Conservation (phyloP, 768 basidiomycete genomes). For the Filobasidium floriforme region DNA sequence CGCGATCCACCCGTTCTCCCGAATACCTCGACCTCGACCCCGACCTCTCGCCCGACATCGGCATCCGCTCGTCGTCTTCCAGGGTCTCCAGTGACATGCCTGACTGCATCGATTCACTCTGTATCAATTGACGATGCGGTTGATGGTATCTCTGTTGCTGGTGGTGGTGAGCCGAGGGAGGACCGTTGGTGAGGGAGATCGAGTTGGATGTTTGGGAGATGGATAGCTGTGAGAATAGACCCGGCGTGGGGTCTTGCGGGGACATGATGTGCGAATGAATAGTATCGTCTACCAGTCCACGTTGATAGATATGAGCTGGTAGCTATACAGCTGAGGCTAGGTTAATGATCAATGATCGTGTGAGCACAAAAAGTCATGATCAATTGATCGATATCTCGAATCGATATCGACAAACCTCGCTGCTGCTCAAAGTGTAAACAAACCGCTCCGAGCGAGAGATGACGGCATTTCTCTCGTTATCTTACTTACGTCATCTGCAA, state of each 20-base stretch:
- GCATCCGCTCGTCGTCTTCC: too few species aligned
- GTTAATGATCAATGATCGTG: too few species aligned
- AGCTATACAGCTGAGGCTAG: too few species aligned
- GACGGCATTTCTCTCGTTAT: neutral
- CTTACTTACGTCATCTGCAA: neutral
- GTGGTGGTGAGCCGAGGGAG: neutral
- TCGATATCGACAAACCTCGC: neutral
- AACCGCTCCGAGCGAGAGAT: neutral
- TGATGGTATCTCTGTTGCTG: neutral
- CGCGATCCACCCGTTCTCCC: neutral
- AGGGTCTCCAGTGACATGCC: too few species aligned
- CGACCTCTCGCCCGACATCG: neutral
- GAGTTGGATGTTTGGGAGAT: neutral
- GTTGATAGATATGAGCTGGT: too few species aligned
- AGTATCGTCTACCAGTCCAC: too few species aligned
- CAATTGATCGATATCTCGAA: neutral
- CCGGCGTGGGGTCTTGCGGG: neutral
- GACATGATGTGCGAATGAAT: neutral
- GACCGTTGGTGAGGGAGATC: slow-evolving; percentile 1
- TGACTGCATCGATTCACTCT: too few species aligned
- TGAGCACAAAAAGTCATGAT: neutral
- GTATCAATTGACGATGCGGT: too few species aligned
- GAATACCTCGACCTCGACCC: neutral
- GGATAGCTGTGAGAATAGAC: slow-evolving; percentile 2
- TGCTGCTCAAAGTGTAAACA: slow-evolving; percentile 3